Evolutionary conservation across 805 yeast genomes (phyloP).

Genomic region (Saccharomyces jurei): DNA sequence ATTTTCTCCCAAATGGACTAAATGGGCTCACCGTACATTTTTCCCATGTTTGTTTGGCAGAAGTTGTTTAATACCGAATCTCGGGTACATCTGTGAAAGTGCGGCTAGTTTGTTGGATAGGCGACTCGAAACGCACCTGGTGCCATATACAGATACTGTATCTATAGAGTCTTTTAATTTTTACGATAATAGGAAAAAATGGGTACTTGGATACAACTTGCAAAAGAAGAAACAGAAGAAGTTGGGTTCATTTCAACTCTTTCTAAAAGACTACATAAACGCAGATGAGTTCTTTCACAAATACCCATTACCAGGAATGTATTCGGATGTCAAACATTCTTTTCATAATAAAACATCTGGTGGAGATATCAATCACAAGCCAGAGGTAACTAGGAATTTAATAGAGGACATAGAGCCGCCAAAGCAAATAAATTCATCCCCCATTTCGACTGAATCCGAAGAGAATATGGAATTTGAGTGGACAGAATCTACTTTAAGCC

Average conservation of each 20-base stretch:
- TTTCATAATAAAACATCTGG: neutral
- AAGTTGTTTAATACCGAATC: conserved; percentile 62
- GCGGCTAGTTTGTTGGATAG: conserved; percentile 63
- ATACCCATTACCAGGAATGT: conserved; percentile 47
- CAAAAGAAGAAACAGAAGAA: conserved; percentile 30
- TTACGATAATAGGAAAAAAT: conserved; percentile 15
- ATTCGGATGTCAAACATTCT: conserved; percentile 3
- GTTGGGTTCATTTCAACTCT: conserved; percentile 61
- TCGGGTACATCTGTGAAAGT: conserved; percentile 64
- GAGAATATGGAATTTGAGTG: conserved; percentile 37
- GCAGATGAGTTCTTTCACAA: conserved; percentile 52
- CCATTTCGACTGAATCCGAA: conserved; percentile 2
- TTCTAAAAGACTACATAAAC: conserved; percentile 47
- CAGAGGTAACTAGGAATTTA: neutral
- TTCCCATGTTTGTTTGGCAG: conserved; percentile 75
- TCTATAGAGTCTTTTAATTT: conserved; percentile 41
- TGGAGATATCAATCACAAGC: neutral
- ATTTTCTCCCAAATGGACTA: conserved; percentile 69
- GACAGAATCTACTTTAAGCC: conserved; percentile 41
- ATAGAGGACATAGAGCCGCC: conserved; percentile 1
- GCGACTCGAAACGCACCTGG: conserved; percentile 49
- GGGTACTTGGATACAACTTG: conserved; percentile 11
- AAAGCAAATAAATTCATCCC: neutral
- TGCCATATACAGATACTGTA: conserved; percentile 58
- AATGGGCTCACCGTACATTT: conserved; percentile 67